phyloP scores from a whole-genome alignment of 352 stramenopile species.

The Phytopythium litorale region DNA sequence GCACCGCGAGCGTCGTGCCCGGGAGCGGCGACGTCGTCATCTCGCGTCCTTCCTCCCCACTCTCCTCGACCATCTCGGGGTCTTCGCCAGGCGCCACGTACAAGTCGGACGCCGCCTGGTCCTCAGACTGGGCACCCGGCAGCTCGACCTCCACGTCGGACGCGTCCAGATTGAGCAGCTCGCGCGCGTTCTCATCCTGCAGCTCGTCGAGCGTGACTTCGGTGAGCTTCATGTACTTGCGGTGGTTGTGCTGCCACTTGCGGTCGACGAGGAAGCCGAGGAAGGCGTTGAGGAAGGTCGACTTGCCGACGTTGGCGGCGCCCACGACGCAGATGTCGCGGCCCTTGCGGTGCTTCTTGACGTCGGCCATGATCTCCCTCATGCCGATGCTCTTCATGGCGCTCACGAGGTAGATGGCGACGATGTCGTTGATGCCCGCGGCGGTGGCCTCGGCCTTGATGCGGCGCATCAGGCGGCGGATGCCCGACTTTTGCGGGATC shows the following conservation, averaged over 20 bases:
- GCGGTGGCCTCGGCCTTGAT: slow-evolving; percentile 72
- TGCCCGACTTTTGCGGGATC: slow-evolving; percentile 80
- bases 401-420: slow-evolving; percentile 77
- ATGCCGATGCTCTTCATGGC: slow-evolving; percentile 86
- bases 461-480: slow-evolving; percentile 72
- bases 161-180: slow-evolving; percentile 56
- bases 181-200: slow-evolving; percentile 32
- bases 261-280: slow-evolving; percentile 75
- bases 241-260: slow-evolving; percentile 85
- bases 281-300: slow-evolving; percentile 91
- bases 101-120: slow-evolving; percentile 14
- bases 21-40: slow-evolving; percentile 90
- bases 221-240: slow-evolving; percentile 80
- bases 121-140: neutral
- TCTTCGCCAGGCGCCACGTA: slow-evolving; percentile 57
- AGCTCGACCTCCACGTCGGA: slow-evolving; percentile 17
- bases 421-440: slow-evolving; percentile 74
- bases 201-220: slow-evolving; percentile 56
- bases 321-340: slow-evolving; percentile 90
- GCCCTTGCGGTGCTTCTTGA: slow-evolving; percentile 70
- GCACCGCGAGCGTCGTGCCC: slow-evolving; percentile 87
- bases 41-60: slow-evolving; percentile 52
- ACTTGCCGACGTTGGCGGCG: slow-evolving; percentile 91
- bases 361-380: slow-evolving; percentile 79
- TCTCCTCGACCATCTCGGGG: slow-evolving; percentile 65